Evolutionary conservation across 2,329 filamentous ascomycete species (phyloP), one percentile per base, ranked within the genome.

Genomic region (Xylaria sp.): DNA sequence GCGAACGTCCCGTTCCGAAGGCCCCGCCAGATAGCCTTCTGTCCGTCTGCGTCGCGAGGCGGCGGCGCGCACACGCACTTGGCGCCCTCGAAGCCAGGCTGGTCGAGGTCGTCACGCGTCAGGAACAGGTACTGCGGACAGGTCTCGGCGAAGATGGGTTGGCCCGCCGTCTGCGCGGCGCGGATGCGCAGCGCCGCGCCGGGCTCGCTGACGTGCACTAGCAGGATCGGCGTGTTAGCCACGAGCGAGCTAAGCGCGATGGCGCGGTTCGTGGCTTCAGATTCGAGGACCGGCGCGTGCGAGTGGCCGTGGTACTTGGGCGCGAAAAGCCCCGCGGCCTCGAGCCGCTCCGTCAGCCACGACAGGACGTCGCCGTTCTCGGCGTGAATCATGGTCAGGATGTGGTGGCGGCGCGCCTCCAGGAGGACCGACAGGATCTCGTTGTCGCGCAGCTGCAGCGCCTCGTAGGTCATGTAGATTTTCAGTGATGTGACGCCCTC

Each of bases 71-170:
- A 88, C 3, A 87, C 82, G 70, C 81, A 85, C 74, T 87, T 87
- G 2, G 85, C 85, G 5, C 85, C 85, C 69, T 87, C 85, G 70
- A 87, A 87, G 4, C 83, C 83, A 0, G 82, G 82, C 36, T 80
- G 79, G 62, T 84, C 83, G 3, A 87, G 80, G 73, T 85, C 82
- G 24, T 82, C 80, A 21, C 84, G 80, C 1, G 84, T 86, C 4
- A 88, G 80, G 68, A 85, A 85, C 2, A 88, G 80, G 68, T 88
- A 87, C 68, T 88, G 85, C 1, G 85, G 85, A 70, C 85, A 88
- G 0, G 85, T 88, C 74, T 88, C 85, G 1, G 85, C 85, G 69
- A 83, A 84, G 47, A 87, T 77, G 2, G 85, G 85, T 45, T 85
- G 78, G 0, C 83, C 83, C 12, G 78, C 77, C 27, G 81, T 82